phyloP scores from a whole-genome alignment of 208 protist genomes.

The Strigomonas galati region DNA sequence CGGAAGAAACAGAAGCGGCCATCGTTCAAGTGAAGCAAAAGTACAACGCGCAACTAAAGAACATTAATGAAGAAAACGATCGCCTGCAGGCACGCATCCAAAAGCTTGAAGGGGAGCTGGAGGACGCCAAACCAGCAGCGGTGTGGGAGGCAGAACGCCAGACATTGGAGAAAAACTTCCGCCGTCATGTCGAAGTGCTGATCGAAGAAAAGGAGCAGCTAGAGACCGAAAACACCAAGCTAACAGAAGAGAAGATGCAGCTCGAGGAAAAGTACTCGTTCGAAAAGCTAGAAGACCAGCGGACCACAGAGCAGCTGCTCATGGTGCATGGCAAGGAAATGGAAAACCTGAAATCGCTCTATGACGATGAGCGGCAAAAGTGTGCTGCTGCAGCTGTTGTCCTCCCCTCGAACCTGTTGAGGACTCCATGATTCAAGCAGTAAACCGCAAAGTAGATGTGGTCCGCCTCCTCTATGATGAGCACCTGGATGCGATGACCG shows the following conservation, averaged over 20 bases:
- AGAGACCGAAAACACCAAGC: conserved; percentile 8
- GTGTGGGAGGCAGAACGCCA: background rate
- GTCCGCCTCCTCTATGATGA: background rate
- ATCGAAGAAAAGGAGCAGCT: conserved; percentile 12
- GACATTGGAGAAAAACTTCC: background rate
- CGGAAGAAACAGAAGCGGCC: background rate
- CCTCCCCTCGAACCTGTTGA: background rate
- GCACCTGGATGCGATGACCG: background rate
- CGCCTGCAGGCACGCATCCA: background rate
- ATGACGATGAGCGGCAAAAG: too few relatives aligned
- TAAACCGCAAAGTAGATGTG: background rate
- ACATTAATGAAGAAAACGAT: background rate
- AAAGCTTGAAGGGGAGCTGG: background rate
- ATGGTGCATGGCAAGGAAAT: background rate
- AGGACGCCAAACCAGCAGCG: background rate
- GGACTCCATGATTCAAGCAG: background rate
- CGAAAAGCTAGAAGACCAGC: background rate
- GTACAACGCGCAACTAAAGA: background rate
- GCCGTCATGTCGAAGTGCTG: background rate
- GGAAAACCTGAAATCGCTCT: too few relatives aligned
- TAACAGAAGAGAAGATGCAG: conserved; percentile 8
- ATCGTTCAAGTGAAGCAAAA: too few relatives aligned
- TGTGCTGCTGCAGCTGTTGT: too few relatives aligned
- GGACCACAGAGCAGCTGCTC: background rate
- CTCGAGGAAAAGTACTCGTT: conserved; percentile 1